Percentiles rank a stretch among this genome's conserved stretches.
Conservation (phyloP, 2,329 filamentous ascomycete species). For the Penicillium sp. region DNA sequence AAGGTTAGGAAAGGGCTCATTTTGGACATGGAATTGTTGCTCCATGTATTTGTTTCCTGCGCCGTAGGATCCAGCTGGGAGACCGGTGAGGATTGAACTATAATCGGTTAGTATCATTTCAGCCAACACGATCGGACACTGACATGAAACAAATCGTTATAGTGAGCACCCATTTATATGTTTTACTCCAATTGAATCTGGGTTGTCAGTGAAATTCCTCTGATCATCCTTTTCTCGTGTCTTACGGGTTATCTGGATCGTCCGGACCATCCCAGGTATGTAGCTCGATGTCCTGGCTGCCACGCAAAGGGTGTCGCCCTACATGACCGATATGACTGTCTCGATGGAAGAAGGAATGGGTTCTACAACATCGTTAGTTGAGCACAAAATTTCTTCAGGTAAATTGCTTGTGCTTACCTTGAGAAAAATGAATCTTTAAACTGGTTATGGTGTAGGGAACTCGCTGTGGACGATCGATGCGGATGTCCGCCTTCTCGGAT, state of each 20-base stretch:
- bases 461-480: conserved; percentile 19
- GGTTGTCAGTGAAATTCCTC: background rate
- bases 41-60: conserved; percentile 36
- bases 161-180: conserved; percentile 46
- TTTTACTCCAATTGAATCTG: conserved; percentile 45
- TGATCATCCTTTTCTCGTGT: background rate
- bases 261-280: conserved; percentile 32
- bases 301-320: conserved; percentile 22
- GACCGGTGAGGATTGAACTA: conserved; percentile 43
- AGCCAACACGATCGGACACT: background rate
- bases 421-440: conserved; percentile 28
- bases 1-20: conserved; percentile 35
- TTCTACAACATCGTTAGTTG: conserved; percentile 9
- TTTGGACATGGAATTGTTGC: conserved; percentile 34
- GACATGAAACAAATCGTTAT: conserved; percentile 46
- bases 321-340: conserved; percentile 30
- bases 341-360: conserved; percentile 26
- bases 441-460: conserved; percentile 26
- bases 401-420: conserved; percentile 8
- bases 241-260: conserved; percentile 35
- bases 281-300: conserved; percentile 27
- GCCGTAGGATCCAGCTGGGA: conserved; percentile 45
- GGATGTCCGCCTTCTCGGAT: background rate
- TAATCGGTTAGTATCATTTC: background rate
- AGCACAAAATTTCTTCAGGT: no score